Evolutionary conservation across 2,329 filamentous ascomycete species (phyloP).

Genomic region (Emergomyces pasteurianus): DNA sequence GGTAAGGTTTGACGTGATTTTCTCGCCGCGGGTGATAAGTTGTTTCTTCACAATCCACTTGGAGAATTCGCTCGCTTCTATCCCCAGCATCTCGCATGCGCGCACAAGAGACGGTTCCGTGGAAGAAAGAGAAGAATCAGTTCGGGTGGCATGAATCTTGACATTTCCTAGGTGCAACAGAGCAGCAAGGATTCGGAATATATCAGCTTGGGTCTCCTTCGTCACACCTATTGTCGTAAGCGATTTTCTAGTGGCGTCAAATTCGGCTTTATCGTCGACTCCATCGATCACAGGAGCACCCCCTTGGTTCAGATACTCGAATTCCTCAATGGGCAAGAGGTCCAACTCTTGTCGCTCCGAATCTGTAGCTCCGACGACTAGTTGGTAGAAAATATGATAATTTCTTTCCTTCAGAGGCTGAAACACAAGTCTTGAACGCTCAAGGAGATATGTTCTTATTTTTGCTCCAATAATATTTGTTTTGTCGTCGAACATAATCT

Average conservation of each 20-base stretch:
- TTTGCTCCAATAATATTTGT: slow-evolving; percentile 97
- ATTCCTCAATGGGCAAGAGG: slow-evolving; percentile 74
- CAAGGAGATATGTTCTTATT: slow-evolving; percentile 89
- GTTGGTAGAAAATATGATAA: slow-evolving; percentile 98
- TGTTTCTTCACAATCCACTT: slow-evolving; percentile 99
- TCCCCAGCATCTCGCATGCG: slow-evolving; percentile 76
- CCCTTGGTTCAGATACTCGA: slow-evolving; percentile 93
- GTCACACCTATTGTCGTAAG: slow-evolving; percentile 78
- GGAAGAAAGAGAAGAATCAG: slow-evolving; percentile 70
- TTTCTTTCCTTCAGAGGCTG: slow-evolving; percentile 96
- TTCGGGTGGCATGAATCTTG: slow-evolving; percentile 83
- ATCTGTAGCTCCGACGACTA: slow-evolving; percentile 83
- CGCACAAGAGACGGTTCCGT: slow-evolving; percentile 71
- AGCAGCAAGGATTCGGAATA: slow-evolving; percentile 83
- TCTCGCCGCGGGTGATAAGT: slow-evolving; percentile 87
- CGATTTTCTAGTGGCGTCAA: slow-evolving; percentile 75
- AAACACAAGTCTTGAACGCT: slow-evolving; percentile 91
- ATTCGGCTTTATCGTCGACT: slow-evolving; percentile 91
- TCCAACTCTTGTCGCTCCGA: slow-evolving; percentile 68
- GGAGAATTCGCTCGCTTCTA: slow-evolving; percentile 73
- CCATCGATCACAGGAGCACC: slow-evolving; percentile 83
- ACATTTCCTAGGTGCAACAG: slow-evolving; percentile 91
- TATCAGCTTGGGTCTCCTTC: slow-evolving; percentile 60
- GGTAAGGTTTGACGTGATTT: slow-evolving; percentile 90
- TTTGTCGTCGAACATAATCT: slow-evolving; percentile 95